phyloP scores from a whole-genome alignment of 2,329 filamentous ascomycete species.

The Ophiocordyceps camponoti-saundersi region DNA sequence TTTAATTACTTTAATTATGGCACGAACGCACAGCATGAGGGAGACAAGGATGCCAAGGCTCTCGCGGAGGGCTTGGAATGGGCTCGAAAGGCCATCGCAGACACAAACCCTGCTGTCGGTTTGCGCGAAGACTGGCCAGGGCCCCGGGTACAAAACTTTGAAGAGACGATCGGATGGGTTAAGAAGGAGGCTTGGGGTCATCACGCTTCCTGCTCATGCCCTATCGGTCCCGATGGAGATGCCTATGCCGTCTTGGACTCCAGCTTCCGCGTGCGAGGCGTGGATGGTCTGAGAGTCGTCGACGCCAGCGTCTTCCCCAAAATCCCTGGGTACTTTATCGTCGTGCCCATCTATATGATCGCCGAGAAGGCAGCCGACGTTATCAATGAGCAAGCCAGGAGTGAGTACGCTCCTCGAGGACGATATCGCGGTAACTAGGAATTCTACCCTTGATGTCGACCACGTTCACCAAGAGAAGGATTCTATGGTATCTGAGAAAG shows the following conservation, averaged over 20 bases:
- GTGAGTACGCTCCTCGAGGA: not conserved
- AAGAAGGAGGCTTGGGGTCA: slow-evolving; percentile 35
- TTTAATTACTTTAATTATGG: slow-evolving; percentile 44
- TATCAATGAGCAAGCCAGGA: slow-evolving; percentile 1
- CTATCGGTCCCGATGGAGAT: slow-evolving; percentile 36
- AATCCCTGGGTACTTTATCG: slow-evolving; percentile 30
- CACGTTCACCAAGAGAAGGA: too few relatives aligned
- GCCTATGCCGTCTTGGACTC: slow-evolving; percentile 36
- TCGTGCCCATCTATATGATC: slow-evolving; percentile 33
- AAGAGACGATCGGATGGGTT: slow-evolving; percentile 22
- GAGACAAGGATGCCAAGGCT: slow-evolving; percentile 28
- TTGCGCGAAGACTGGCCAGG: slow-evolving; percentile 13
- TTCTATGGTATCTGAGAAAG: too few relatives aligned
- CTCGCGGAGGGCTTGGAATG: slow-evolving; percentile 37
- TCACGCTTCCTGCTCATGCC: slow-evolving; percentile 36
- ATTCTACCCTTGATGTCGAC: too few relatives aligned
- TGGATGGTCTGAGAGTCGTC: slow-evolving; percentile 35
- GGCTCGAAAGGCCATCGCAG: slow-evolving; percentile 22
- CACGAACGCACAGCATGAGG: slow-evolving; percentile 23
- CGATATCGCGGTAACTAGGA: too few relatives aligned
- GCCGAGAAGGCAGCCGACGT: slow-evolving; percentile 33
- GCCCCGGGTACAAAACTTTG: slow-evolving; percentile 20
- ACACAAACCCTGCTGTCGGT: slow-evolving; percentile 3
- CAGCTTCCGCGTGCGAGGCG: slow-evolving; percentile 36
- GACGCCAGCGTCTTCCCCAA: slow-evolving; percentile 38